Base-by-base conservation (phyloP, 2,329 filamentous ascomycete species). In the Achaetomium macrosporum region DNA sequence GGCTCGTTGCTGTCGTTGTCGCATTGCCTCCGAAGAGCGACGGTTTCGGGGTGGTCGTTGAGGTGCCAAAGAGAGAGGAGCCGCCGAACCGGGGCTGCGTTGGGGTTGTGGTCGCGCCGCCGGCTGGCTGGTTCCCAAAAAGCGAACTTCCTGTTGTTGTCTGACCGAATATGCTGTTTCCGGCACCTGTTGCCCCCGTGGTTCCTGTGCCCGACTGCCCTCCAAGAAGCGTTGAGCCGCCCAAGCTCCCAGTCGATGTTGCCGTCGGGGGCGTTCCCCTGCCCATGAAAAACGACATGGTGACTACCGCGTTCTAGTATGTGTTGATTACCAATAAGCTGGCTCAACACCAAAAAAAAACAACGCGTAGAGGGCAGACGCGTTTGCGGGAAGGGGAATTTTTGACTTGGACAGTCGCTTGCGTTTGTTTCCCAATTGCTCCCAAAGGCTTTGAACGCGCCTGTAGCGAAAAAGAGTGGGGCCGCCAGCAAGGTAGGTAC, bases 1-100 rank as follows among this genome's bases (percentile, higher is more conserved):
- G 40, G 44, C 4, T 51, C 1, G 47, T 43, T 12, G 19, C 35
- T 40, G 54, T 30, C 29, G 50, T 20, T 11, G 49, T 17, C 16
- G 41, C 25, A 40, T 46, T 50, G 47, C 40, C 31, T 36, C 60
- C 60, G 58, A 68, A 56, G 48, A 59, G 54, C 20, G 54, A 54
- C 12, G 47, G 16, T 33, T 53, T 53, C 29, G 57, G 42, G 37
- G 55, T 52, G 37, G 58, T 53, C 17, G 61, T 46, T n/a, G 55
- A 49, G 35, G 52, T 40, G 49, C 42, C 50, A 15, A 56, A 58
- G 33, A 57, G 46, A 3, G 55, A 55, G 13, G 52, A 42, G 39
- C 54, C 54, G 6, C 43, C 52, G 2, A 44, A 39, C 7, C 36
- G 31, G 2, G 53, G 33, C 35, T 50, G 49, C 7, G 49, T 30